These are phyloP conservation scores for Hypoxylon sp. DNA, from an alignment of 2,329 filamentous ascomycete species.

Conservation along the genomic window DNA sequence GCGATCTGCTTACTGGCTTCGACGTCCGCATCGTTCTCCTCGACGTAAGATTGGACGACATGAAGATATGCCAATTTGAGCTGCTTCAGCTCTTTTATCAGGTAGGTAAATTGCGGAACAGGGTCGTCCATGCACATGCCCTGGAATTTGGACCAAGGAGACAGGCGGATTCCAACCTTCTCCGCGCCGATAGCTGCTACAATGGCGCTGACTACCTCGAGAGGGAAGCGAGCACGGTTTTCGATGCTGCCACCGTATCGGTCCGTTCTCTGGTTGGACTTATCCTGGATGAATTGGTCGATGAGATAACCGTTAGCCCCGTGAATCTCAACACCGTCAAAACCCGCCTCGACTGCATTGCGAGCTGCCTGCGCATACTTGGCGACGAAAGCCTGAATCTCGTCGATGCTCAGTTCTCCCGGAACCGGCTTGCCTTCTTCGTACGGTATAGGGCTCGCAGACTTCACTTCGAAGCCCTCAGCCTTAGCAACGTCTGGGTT, in stretches of 20 bases:
- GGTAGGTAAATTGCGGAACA: slow-evolving; percentile 73
- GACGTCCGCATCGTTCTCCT: slow-evolving; percentile 58
- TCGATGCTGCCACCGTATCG: slow-evolving; percentile 49
- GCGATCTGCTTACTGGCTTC: slow-evolving; percentile 56
- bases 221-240: slow-evolving; percentile 59
- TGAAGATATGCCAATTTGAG: slow-evolving; percentile 74
- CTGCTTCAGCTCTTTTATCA: slow-evolving; percentile 66
- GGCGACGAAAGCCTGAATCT: slow-evolving; percentile 75
- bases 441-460: slow-evolving; percentile 54
- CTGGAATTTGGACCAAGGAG: slow-evolving; percentile 73
- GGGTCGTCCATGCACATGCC: slow-evolving; percentile 75
- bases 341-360: slow-evolving; percentile 73
- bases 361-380: slow-evolving; percentile 70
- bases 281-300: slow-evolving; percentile 66
- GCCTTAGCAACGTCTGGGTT: slow-evolving; percentile 42
- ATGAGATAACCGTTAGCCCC: slow-evolving; percentile 69
- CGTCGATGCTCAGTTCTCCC: slow-evolving; percentile 73
- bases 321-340: slow-evolving; percentile 69
- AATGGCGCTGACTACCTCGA: slow-evolving; percentile 63
- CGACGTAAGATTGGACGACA: slow-evolving; percentile 71
- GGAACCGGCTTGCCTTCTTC: slow-evolving; percentile 58
- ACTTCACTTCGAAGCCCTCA: slow-evolving; percentile 46
- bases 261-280: slow-evolving; percentile 46
- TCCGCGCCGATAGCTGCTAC: slow-evolving; percentile 64
- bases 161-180: slow-evolving; percentile 70